Conservation (phyloP, 495 filamentous ascomycete species). For the Tuber brumale region DNA sequence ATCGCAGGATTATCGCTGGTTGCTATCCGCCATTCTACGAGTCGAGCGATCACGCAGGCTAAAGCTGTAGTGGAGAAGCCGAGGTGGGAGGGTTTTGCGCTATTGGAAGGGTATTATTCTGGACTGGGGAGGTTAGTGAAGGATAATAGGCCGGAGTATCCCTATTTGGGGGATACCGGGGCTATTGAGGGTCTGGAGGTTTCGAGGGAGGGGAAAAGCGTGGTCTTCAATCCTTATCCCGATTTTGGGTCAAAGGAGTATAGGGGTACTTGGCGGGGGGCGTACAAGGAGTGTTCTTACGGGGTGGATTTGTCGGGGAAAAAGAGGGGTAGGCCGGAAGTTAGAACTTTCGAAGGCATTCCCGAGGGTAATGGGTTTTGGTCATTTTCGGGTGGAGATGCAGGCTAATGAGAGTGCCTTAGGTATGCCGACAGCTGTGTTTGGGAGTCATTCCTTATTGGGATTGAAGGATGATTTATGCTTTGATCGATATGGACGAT, state of each 20-base stretch:
- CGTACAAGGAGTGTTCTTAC: slow-evolving; percentile 26
- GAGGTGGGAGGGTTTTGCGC: slow-evolving; percentile 25
- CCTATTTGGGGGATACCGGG: slow-evolving; percentile 6
- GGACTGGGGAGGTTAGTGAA: slow-evolving; percentile 27
- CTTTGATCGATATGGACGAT: slow-evolving; percentile 83
- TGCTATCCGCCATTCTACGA: neutral
- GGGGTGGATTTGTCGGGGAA: slow-evolving; percentile 8
- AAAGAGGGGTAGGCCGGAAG: slow-evolving; percentile 24
- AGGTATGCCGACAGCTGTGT: slow-evolving; percentile 65
- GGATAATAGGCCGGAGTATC: slow-evolving; percentile 33
- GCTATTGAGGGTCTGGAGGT: slow-evolving; percentile 5
- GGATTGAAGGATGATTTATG: slow-evolving; percentile 81
- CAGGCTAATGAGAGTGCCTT: slow-evolving; percentile 62
- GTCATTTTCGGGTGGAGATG: slow-evolving; percentile 8
- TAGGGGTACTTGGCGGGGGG: slow-evolving; percentile 16
- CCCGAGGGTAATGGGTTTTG: slow-evolving; percentile 22
- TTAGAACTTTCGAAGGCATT: slow-evolving; percentile 36
- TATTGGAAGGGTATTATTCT: slow-evolving; percentile 30
- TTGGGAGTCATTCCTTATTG: slow-evolving; percentile 75
- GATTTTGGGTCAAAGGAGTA: slow-evolving; percentile 18
- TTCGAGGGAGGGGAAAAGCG: slow-evolving; percentile 7
- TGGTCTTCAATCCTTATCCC: slow-evolving; percentile 32
- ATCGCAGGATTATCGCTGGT: neutral
- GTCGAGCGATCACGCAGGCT: neutral
- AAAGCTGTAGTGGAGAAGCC: neutral